These are phyloP conservation scores for Fragaria ananassa DNA, from an alignment of 306 rosid species.

Conservation along the genomic window DNA sequence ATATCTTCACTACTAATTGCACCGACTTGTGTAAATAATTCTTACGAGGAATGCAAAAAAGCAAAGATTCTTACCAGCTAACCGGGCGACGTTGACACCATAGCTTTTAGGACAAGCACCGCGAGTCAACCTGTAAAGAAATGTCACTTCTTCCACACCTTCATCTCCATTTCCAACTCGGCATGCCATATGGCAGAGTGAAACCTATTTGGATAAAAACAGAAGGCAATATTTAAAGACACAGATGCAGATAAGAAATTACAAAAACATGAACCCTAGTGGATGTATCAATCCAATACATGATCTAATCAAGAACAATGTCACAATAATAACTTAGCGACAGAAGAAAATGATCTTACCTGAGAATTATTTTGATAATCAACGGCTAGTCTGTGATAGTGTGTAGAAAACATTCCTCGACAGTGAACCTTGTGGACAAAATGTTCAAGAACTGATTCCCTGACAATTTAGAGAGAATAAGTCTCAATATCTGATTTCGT, in stretches of 20 bases:
- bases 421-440: conserved; percentile 76
- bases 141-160: conserved; percentile 85
- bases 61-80: conserved; percentile 64
- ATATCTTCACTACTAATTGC: neutral
- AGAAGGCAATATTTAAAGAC: conserved; percentile 26
- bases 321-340: conserved; percentile 12
- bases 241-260: neutral
- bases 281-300: neutral
- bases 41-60: neutral
- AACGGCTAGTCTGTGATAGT: conserved; percentile 78
- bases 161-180: conserved; percentile 69
- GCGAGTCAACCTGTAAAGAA: conserved; percentile 73
- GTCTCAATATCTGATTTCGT: conserved; percentile 9
- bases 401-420: conserved; percentile 88
- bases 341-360: conserved; percentile 36
- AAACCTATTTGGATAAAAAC: conserved; percentile 51
- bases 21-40: neutral
- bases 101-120: conserved; percentile 99
- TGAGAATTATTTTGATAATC: conserved; percentile 57
- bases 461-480: conserved; percentile 35
- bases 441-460: conserved; percentile 83
- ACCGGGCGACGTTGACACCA: conserved; percentile 88
- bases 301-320: neutral
- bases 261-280: neutral
- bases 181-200: conserved; percentile 90